Evolutionary conservation across 116 monocot species (phyloP), one percentile per base, ranked within the genome.

Genomic region (Cymodocea nodosa): DNA sequence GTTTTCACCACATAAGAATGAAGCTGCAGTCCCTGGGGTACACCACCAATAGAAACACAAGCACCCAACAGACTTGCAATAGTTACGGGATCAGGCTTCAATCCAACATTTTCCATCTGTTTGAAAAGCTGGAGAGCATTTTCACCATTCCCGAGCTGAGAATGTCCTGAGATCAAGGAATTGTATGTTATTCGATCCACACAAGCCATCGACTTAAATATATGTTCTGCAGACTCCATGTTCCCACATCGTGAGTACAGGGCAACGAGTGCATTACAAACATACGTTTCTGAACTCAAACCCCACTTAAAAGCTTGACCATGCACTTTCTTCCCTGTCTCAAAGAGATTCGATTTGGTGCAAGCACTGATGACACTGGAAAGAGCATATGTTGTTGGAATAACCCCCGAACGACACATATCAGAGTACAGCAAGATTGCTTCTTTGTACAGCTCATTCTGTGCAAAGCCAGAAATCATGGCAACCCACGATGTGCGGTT

Each of bases 401-500:
- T 10, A 50, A 82, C 68, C 34, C 72, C 74, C 7, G 68, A 73
- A 35, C 25, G 63, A 52, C 82, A 78, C 86, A 94, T 87, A 44
- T 70, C 57, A 2, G 8, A 51, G 56, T 82, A 94, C 48, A 94
- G 71, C 52, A 15, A 12, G 4, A 84, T 36, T 36, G 94, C 82
- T 71, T 94, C 82, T 52, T 77, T 72, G 52, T 70, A 80, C 57
- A 78, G 74, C 10, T 82, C 87, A 75, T 84, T 89, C 59, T 79
- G 89, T 35, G 94, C 80, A 56, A 84, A 81, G 9, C 87, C 83
- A 48, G 94, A 84, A 15, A 94, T 60, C 86, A 89, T 94, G 6
- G 94, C 89, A 66, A 94, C 89, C 83, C 89, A 94, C 0, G 94
- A 81, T 37, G 83, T 78, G 52, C 73, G 87, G 51, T 89, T 81